These are phyloP conservation scores for Sicyos edulis DNA, from an alignment of 306 rosid species.

Conservation along the genomic window DNA sequence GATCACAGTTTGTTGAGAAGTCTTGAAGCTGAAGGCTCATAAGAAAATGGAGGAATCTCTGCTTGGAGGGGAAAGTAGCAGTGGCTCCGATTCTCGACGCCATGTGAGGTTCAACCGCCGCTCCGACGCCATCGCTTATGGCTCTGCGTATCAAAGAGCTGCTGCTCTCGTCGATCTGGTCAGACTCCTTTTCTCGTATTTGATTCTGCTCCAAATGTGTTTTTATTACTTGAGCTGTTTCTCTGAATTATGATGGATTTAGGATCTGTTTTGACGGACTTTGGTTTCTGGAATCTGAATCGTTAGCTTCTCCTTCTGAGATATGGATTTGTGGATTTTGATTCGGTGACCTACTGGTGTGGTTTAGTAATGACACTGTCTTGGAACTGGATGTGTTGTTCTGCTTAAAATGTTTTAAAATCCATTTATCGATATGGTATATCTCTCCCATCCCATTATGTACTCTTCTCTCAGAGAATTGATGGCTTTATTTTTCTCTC, in stretches of 20 bases:
- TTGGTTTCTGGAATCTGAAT: background rate
- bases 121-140: conserved; percentile 62
- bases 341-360: no score
- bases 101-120: conserved; percentile 30
- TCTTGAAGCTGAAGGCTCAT: background rate
- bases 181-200: conserved; percentile 9
- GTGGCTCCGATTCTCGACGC: conserved; percentile 7
- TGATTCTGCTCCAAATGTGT: background rate
- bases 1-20: conserved; percentile 6
- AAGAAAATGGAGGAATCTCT: conserved; percentile 52
- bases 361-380: background rate
- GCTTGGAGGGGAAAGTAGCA: conserved; percentile 56
- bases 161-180: conserved; percentile 96
- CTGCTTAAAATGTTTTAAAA: background rate
- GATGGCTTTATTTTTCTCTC: background rate
- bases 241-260: background rate
- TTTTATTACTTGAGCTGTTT: background rate
- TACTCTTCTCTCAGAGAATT: background rate
- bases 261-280: conserved; percentile 4
- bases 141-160: conserved; percentile 64
- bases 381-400: background rate
- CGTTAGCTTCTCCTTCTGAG: background rate
- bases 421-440: background rate
- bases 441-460: background rate
- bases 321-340: no score